phyloP scores from a whole-genome alignment of 441 rosid genomes.

The Flueggea neowawraea region DNA sequence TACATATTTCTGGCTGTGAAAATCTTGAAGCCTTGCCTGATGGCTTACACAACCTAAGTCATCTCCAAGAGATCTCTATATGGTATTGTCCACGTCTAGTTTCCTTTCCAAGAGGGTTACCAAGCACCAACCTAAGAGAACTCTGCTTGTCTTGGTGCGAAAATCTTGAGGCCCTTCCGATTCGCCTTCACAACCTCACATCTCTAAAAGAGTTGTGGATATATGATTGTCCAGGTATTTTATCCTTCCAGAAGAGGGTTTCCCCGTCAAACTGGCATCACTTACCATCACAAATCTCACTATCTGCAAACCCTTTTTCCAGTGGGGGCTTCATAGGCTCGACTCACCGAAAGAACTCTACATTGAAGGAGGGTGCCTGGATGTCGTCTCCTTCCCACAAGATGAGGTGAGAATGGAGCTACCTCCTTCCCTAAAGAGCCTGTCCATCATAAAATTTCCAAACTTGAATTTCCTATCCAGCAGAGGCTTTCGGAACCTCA shows the following conservation, averaged over 20 bases:
- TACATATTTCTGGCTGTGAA: not conserved
- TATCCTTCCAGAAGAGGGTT: slow-evolving; percentile 16
- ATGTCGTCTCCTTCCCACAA: slow-evolving; percentile 12
- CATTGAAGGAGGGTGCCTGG: slow-evolving; percentile 4
- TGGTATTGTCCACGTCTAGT: slow-evolving; percentile 1
- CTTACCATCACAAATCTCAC: not conserved
- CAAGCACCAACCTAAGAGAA: not conserved
- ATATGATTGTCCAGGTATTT: not conserved
- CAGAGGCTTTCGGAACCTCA: not conserved
- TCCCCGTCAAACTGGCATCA: slow-evolving; percentile 9
- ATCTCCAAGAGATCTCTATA: slow-evolving; percentile 1
- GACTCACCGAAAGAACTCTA: not conserved
- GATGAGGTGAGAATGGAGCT: slow-evolving; percentile 15
- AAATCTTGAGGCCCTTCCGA: slow-evolving; percentile 5
- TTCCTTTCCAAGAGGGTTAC: slow-evolving; percentile 3
- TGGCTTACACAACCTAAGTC: not conserved
- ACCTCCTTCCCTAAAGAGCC: slow-evolving; percentile 3
- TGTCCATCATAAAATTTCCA: slow-evolving; percentile 5
- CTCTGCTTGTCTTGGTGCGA: not conserved
- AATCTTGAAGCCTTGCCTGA: slow-evolving; percentile 3
- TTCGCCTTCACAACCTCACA: not conserved
- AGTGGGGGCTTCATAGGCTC: slow-evolving; percentile 18
- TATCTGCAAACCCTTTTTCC: slow-evolving; percentile 6
- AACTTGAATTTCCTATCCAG: slow-evolving; percentile 5
- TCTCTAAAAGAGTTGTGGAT: slow-evolving; percentile 6